Conservation (phyloP, 2,329 filamentous ascomycete species). For the Paraphoma chrysanthemicola region DNA sequence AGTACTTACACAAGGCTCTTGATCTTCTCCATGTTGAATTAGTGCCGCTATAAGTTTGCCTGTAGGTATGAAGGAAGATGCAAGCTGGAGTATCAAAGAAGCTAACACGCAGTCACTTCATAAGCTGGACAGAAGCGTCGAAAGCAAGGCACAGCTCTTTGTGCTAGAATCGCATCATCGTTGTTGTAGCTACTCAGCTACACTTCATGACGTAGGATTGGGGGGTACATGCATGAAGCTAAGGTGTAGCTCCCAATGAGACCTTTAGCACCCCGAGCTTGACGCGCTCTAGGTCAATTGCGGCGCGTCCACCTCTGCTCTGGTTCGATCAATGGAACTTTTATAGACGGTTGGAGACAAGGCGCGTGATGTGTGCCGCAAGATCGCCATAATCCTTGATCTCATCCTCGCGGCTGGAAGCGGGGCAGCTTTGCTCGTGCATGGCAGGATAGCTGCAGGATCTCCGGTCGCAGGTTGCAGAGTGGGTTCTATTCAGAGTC, state of each 20-base stretch:
- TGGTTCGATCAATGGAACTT: neutral
- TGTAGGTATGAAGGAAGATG: constrained; percentile 5
- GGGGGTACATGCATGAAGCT: constrained; percentile 21
- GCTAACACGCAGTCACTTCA: constrained; percentile 13
- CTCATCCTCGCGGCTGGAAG: neutral
- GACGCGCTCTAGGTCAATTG: constrained; percentile 14
- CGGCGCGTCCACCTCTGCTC: constrained; percentile 9
- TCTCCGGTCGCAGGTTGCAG: too few species aligned
- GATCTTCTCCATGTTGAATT: constrained; percentile 51
- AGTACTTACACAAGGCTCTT: constrained; percentile 52
- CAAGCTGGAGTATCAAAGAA: constrained; percentile 4
- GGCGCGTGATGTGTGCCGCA: constrained; percentile 2
- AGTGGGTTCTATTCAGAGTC: too few species aligned
- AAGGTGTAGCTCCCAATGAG: constrained; percentile 25
- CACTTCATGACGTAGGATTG: constrained; percentile 22
- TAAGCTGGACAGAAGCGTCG: constrained; percentile 8
- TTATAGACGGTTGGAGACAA: neutral
- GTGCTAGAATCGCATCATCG: constrained; percentile 13
- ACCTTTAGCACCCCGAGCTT: neutral
- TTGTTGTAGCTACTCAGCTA: constrained; percentile 18
- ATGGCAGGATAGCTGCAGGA: too few species aligned
- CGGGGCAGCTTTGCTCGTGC: neutral
- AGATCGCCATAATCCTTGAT: neutral
- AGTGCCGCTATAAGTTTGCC: constrained; percentile 6
- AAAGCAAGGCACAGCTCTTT: constrained; percentile 33